Percentiles rank a stretch among this genome's conserved stretches.
Evolutionary conservation across 2,329 filamentous ascomycete genomes (phyloP).

Genomic region (Colletotrichum sp.): DNA sequence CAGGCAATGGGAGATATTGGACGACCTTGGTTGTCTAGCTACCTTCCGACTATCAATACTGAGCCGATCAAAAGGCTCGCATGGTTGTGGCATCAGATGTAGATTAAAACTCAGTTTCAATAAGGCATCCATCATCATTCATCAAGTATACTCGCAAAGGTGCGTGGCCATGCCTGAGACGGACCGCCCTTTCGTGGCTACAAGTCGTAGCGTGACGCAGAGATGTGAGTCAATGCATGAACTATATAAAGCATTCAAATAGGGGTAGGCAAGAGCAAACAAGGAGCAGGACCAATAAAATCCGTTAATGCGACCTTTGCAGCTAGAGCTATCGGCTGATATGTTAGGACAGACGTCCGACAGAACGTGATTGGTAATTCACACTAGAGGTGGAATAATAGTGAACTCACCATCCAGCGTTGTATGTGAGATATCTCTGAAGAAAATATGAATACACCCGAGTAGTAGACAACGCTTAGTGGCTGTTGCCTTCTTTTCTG

Average conservation of each 20-base stretch:
- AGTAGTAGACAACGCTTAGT: background rate
- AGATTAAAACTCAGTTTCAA: background rate
- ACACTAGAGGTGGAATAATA: background rate
- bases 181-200: background rate
- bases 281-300: rapidly evolving
- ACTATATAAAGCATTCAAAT: background rate
- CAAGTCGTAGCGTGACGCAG: background rate
- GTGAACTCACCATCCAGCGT: background rate
- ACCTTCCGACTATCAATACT: background rate
- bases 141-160: background rate
- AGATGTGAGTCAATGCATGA: background rate
- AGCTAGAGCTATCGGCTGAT: background rate
- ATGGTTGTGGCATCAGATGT: background rate
- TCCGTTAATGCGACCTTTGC: too few species aligned
- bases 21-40: too few species aligned
- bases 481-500: rapidly evolving
- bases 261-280: background rate
- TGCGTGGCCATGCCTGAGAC: rapidly evolving
- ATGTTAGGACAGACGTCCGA: background rate
- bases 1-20: background rate
- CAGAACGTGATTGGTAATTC: rapidly evolving
- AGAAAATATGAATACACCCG: rapidly evolving
- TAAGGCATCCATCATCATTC: background rate
- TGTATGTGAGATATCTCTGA: background rate
- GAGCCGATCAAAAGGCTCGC: background rate